These are phyloP conservation scores for Postia placenta DNA, from an alignment of 768 basidiomycete species.

Conservation along the genomic window DNA sequence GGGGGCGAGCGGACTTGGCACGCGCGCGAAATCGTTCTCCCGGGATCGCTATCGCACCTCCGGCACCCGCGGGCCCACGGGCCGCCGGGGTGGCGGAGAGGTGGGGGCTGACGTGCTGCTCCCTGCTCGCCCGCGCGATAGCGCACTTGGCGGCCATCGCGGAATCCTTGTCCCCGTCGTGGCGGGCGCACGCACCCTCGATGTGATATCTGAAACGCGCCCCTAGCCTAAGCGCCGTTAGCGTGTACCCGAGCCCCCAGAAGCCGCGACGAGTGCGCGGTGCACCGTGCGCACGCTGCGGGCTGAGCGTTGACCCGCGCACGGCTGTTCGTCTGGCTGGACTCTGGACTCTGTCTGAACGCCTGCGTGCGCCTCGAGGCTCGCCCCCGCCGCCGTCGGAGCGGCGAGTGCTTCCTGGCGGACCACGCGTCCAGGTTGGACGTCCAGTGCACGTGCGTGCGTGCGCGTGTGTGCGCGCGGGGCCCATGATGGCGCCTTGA, in stretches of 20 bases:
- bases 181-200: not conserved
- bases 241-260: too few species aligned
- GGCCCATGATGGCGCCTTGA: too few species aligned
- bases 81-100: not conserved
- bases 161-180: not conserved
- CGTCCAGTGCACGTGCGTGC: not conserved
- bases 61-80: too few species aligned
- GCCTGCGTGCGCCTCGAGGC: not conserved
- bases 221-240: not conserved
- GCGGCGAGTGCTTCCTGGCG: not conserved
- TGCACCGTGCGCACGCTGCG: not conserved
- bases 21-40: not conserved
- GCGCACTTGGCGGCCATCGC: not conserved
- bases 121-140: not conserved
- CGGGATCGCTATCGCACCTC: not conserved
- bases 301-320: too few species aligned
- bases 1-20: too few species aligned
- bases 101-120: not conserved
- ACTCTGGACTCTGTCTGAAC: not conserved
- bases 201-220: not conserved
- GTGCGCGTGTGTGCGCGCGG: not conserved
- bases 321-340: too few species aligned
- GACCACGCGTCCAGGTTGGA: too few species aligned
- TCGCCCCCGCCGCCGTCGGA: not conserved
- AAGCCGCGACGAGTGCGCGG: not conserved